These are phyloP conservation scores for bread wheat (Triticum aestivum) DNA, from an alignment of 176 grass and related monocot species.

Conservation along the genomic window IWGSC_CS_RefSeq_v2.1 NC_057799.1:61251668-61252167, in stretches of 20 bases:
- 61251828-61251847: background rate
- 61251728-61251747: background rate
- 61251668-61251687: background rate
- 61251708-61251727: background rate
- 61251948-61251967: background rate
- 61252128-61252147: background rate
- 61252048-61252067: background rate
- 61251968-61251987: background rate
- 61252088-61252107: background rate
- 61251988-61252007: background rate
- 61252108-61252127: background rate
- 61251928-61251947: background rate
- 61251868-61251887: background rate
- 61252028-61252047: background rate
- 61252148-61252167: background rate
- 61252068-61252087: background rate
- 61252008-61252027: background rate
- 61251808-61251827: background rate
- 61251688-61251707: background rate
- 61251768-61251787: background rate
- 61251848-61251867: background rate
- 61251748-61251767: background rate
- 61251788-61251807: conserved; percentile 8
- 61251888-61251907: background rate
- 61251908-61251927: background rate